Conservation (phyloP, 2,329 filamentous ascomycete genomes). For the Pseudocercospora ulei region DNA sequence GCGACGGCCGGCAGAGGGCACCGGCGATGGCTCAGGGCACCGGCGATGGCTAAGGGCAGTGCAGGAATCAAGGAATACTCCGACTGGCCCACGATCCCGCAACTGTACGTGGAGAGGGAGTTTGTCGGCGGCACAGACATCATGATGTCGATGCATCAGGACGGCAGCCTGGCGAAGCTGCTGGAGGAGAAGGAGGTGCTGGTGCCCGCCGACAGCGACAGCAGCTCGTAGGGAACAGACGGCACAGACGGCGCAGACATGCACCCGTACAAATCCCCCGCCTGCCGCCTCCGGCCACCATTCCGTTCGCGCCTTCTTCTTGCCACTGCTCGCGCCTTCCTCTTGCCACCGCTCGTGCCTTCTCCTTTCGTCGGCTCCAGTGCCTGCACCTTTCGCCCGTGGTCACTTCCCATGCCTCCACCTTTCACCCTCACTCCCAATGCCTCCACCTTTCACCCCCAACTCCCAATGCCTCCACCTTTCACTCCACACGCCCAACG, state of each 20-base stretch:
- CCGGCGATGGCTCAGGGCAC: neutral
- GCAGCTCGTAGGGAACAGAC: constrained; percentile 14
- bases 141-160: constrained; percentile 92
- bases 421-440: neutral
- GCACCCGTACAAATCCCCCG: constrained; percentile 17
- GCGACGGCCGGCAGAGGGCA: too few species aligned
- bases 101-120: constrained; percentile 89
- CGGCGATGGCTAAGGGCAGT: neutral
- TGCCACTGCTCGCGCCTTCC: constrained; percentile 5
- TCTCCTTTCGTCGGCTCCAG: neutral
- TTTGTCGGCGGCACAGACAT: constrained; percentile 98
- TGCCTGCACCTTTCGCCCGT: neutral
- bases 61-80: constrained; percentile 97
- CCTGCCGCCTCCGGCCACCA: too few species aligned
- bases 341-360: constrained; percentile 1
- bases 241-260: neutral
- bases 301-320: too few species aligned
- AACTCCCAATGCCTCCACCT: too few species aligned
- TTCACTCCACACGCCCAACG: constrained; percentile 2
- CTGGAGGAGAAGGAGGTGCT: constrained; percentile 88
- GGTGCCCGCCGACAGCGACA: constrained; percentile 47
- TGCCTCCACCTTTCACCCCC: too few species aligned
- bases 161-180: constrained; percentile 81
- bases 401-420: too few species aligned
- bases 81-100: constrained; percentile 97